Base-by-base conservation (phyloP, 495 filamentous ascomycete genomes). In the Penicillium bialowiezense region DNA sequence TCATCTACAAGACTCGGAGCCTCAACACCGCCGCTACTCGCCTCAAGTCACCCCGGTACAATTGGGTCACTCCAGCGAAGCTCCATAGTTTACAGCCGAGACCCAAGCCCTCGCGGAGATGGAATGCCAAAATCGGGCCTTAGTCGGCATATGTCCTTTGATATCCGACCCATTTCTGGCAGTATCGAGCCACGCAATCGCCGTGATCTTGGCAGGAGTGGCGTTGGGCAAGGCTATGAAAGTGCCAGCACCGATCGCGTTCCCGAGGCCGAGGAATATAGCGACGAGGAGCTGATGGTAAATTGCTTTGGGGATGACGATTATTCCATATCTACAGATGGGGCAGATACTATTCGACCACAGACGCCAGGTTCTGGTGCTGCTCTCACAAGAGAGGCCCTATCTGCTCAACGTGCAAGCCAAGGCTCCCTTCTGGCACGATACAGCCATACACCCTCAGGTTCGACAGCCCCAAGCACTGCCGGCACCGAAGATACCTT, bases 21-120 rank as follows among this genome's bases (percentile, higher is more conserved):
- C 1, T 80, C 85, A 0, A 74, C 70, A 2, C 70, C 70, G 24
- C 68, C 70, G 5, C 42, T 73, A 14, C 75, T 76, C 59, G 62
- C 62, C 57, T 63, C 79, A 48, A 65, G 58, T 73, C 64, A 48
- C 54, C 63, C 62, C 71, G 65, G 77, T 56, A 68, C 54, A 3
- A 36, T 45, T 15, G 47, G 40, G 15, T 59, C 76, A 51, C 64
- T 77, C 55, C 70, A 75, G 62, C 44, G 77, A 63, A 67, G 70
- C 61, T 64, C 75, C 54, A 58, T 78, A 53, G 55, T 75, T 24
- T 73, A 77, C 64, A 75, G 73, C 49, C 58, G 65, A n/a, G 67
- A 74, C 14, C 63, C 68, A 14, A 74, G 68, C 48, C 69, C 70
- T 13, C 65, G 63, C 1, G 55, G 29, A 0, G 64, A 74, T 23